These are phyloP conservation scores for Camellia sinensis DNA, from an alignment of 148 eudicot genomes.

Conservation along the genomic window DNA sequence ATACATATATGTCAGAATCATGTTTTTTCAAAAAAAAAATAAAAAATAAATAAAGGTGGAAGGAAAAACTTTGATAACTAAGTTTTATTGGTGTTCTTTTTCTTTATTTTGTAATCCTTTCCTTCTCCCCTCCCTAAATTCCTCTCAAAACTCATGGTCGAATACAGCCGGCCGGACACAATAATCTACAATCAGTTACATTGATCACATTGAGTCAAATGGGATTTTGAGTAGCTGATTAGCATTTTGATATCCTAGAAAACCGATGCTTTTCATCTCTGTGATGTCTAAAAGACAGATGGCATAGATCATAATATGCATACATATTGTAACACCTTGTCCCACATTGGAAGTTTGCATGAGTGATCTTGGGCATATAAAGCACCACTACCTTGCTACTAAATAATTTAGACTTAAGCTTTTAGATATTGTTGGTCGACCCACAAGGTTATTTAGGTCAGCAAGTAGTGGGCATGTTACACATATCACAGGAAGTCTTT, in stretches of 20 bases:
- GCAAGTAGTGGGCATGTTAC: too few relatives aligned
- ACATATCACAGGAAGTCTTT: background rate
- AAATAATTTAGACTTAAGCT: too few relatives aligned
- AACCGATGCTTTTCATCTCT: background rate
- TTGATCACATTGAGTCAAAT: background rate
- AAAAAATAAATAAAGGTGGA: too few relatives aligned
- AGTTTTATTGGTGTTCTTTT: background rate
- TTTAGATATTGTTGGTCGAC: too few relatives aligned
- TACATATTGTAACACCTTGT: too few relatives aligned
- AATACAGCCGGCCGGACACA: background rate
- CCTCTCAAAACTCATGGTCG: background rate
- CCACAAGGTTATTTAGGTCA: too few relatives aligned
- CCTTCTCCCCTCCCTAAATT: background rate
- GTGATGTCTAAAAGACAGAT: background rate
- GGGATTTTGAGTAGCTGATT: background rate
- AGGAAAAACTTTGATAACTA: background rate
- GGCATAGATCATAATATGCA: background rate
- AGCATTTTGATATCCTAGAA: conserved; percentile 5
- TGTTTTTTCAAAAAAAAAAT: too few relatives aligned
- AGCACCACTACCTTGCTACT: too few relatives aligned
- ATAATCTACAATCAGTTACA: background rate
- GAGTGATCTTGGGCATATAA: too few relatives aligned
- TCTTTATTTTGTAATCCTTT: background rate
- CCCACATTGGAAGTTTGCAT: too few relatives aligned
- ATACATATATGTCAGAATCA: background rate